These are phyloP conservation scores for Coniophora puteana DNA, from an alignment of 1,284 basidiomycete species.

Conservation along the genomic window DNA sequence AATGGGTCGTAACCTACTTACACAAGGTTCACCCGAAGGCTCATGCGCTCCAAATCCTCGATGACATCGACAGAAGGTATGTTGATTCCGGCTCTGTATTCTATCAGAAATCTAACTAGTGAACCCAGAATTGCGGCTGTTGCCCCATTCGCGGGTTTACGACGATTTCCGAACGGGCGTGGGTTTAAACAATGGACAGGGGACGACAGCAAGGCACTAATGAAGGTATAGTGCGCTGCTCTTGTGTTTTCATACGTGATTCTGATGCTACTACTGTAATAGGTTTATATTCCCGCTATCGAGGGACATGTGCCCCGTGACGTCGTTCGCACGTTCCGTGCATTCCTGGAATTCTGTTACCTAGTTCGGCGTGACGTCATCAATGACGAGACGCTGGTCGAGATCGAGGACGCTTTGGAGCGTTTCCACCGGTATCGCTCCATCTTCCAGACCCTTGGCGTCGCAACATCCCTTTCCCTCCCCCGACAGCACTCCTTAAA, in stretches of 20 bases:
- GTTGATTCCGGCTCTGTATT: background rate
- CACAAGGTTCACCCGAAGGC: background rate
- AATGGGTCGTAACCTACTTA: background rate
- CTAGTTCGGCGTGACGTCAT: conserved; percentile 11
- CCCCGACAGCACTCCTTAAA: conserved; percentile 16
- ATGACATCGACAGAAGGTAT: conserved; percentile 6
- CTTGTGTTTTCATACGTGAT: background rate
- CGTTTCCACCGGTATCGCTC: conserved; percentile 16
- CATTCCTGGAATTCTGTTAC: conserved; percentile 21
- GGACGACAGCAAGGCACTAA: conserved; percentile 10
- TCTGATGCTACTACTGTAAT: background rate
- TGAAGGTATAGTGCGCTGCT: conserved; percentile 8
- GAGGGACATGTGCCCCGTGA: conserved; percentile 7
- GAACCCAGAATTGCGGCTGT: background rate
- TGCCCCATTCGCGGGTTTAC: conserved; percentile 1
- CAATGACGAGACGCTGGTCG: conserved; percentile 6
- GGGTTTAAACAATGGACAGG: conserved; percentile 12
- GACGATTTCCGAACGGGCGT: conserved; percentile 8
- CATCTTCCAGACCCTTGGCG: conserved; percentile 15
- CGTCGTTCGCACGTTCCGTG: conserved; percentile 11
- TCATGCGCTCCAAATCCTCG: background rate
- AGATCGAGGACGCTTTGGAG: conserved; percentile 13
- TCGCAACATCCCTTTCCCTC: conserved; percentile 6
- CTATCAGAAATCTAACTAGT: background rate
- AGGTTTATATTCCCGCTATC: conserved; percentile 11